These are phyloP conservation scores for Colletotrichum sp. DNA, from an alignment of 2,329 filamentous ascomycete genomes.

Conservation along the genomic window DNA sequence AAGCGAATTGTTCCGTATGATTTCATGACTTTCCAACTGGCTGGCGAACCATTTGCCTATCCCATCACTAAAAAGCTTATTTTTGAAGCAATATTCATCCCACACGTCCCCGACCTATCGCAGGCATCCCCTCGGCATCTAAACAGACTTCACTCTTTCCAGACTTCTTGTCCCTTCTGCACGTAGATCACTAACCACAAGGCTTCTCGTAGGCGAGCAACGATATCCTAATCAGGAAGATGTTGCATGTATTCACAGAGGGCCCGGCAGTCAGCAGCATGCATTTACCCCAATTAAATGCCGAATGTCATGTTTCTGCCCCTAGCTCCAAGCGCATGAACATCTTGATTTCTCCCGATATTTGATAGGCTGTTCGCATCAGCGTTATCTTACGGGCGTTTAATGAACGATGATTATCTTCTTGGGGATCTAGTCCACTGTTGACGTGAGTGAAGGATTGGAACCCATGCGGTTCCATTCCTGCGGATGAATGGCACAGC, in stretches of 20 bases:
- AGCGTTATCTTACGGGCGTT: background rate
- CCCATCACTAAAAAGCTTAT: background rate
- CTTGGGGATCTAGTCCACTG: background rate
- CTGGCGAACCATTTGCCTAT: background rate
- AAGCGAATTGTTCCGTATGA: background rate
- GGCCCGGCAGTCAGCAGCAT: background rate
- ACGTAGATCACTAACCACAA: background rate
- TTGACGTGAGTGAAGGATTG: background rate
- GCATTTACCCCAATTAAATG: background rate
- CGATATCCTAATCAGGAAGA: background rate
- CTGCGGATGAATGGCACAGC: background rate
- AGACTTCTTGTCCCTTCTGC: background rate
- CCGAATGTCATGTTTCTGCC: background rate
- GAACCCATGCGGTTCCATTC: background rate
- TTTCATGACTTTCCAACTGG: background rate
- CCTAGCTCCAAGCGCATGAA: background rate
- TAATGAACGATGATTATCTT: background rate
- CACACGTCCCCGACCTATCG: background rate
- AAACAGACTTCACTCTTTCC: background rate
- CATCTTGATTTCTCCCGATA: background rate
- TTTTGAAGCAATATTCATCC: background rate
- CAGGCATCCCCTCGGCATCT: background rate
- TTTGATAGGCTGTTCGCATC: background rate
- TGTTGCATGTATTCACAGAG: background rate
- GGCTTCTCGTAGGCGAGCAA: background rate